These are phyloP conservation scores for Paxillus ammoniavirescens DNA, from an alignment of 768 basidiomycete genomes.

Conservation along the genomic window DNA sequence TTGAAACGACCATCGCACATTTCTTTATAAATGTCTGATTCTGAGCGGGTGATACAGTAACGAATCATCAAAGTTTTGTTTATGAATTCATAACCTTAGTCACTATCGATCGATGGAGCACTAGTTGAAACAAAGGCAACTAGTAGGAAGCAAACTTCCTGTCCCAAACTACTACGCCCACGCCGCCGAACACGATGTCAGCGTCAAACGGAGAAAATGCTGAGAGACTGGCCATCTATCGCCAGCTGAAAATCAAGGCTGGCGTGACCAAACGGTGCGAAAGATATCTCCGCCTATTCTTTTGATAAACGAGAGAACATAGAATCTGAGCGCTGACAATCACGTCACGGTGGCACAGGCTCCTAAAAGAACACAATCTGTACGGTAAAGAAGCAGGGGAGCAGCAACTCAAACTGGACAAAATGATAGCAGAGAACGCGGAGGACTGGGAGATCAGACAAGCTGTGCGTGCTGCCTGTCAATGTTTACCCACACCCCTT, in stretches of 20 bases:
- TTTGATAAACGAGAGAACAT: background rate
- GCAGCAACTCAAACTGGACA: constrained; percentile 57
- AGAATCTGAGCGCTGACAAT: constrained; percentile 5
- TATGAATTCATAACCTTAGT: background rate
- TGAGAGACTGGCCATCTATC: constrained; percentile 39
- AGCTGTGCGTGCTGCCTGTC: constrained; percentile 47
- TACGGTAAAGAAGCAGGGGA: constrained; percentile 68
- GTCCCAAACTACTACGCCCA: constrained; percentile 12
- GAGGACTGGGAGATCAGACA: constrained; percentile 81
- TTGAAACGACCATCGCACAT: constrained; percentile 23
- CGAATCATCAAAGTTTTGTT: constrained; percentile 7
- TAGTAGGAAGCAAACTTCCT: background rate
- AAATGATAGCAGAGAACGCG: constrained; percentile 54
- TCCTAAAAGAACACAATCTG: constrained; percentile 63
- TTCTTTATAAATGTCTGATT: background rate
- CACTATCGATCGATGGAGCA: background rate
- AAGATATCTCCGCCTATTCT: constrained; percentile 15
- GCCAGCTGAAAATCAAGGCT: constrained; percentile 78
- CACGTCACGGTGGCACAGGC: constrained; percentile 36
- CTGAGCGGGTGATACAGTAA: background rate
- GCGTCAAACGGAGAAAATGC: constrained; percentile 9
- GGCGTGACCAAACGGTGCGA: constrained; percentile 63
- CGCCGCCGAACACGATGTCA: constrained; percentile 13
- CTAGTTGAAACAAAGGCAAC: no score
- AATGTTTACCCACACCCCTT: background rate